Evolutionary conservation across 176 grass and related monocot genomes (phyloP).

Genomic region (Carex scoparia): DNA sequence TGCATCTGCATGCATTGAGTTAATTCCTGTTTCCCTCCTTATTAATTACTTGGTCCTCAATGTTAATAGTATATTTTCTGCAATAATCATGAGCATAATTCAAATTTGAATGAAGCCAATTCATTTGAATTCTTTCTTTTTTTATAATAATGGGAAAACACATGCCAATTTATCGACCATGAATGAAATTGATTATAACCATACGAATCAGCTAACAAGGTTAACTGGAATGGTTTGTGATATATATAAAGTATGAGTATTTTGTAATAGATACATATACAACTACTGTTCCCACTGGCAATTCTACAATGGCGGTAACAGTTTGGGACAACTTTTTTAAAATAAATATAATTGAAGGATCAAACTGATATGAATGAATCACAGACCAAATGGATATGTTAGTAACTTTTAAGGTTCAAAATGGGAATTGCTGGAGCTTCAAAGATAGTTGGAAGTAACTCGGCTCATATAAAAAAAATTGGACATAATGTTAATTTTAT

Average conservation of each 20-base stretch:
- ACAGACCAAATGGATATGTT: neutral
- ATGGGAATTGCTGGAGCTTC: neutral
- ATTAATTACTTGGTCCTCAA: neutral
- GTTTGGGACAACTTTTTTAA: neutral
- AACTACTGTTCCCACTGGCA: neutral
- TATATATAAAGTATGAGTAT: neutral
- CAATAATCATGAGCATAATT: neutral
- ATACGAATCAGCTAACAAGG: neutral
- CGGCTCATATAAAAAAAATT: neutral
- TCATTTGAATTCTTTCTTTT: neutral
- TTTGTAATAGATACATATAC: neutral
- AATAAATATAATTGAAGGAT: neutral
- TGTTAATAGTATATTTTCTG: neutral
- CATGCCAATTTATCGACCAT: neutral
- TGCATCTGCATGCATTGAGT: neutral
- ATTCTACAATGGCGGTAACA: neutral
- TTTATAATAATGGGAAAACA: neutral
- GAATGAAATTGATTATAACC: conserved; percentile 5
- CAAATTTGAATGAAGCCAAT: neutral
- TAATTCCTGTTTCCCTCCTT: neutral
- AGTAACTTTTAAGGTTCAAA: neutral
- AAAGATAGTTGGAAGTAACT: neutral
- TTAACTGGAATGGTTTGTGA: neutral
- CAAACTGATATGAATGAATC: neutral
- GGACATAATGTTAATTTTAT: neutral